A percentile compares a stretch with the other conserved stretches of the same genome.
Evolutionary conservation across 208 protist genomes (phyloP).

Genomic region (Trypanosomatidae sp.): DNA sequence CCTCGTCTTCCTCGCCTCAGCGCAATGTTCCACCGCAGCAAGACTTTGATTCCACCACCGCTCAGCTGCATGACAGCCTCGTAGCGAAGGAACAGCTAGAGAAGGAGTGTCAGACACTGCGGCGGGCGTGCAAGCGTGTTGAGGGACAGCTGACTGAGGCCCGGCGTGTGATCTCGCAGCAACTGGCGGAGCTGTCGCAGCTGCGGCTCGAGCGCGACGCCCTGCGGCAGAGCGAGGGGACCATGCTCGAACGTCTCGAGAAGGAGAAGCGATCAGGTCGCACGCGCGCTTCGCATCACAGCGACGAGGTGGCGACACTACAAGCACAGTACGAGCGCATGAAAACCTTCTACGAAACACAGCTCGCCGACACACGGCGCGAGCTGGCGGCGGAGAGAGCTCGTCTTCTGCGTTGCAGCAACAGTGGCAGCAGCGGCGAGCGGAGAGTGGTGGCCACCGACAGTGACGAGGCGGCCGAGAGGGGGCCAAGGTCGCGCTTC

Average conservation of each 20-base stretch:
- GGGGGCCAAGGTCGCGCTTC: not conserved
- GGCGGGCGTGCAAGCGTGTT: constrained; percentile 26
- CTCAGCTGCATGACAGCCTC: constrained; percentile 60
- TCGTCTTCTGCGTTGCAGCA: constrained; percentile 19
- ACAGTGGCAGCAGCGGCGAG: constrained; percentile 3
- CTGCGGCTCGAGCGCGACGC: constrained; percentile 44
- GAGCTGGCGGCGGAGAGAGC: constrained; percentile 56
- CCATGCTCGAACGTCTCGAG: constrained; percentile 50
- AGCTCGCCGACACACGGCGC: constrained; percentile 71
- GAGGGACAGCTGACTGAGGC: constrained; percentile 59
- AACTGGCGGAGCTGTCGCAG: constrained; percentile 64
- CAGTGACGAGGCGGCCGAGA: not conserved
- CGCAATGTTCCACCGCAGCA: constrained; percentile 6
- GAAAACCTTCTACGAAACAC: constrained; percentile 68
- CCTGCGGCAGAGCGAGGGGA: constrained; percentile 36
- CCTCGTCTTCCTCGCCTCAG: constrained; percentile 6
- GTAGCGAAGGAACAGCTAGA: constrained; percentile 58
- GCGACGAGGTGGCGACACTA: constrained; percentile 52
- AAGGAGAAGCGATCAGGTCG: constrained; percentile 39
- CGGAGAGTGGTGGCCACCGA: not conserved
- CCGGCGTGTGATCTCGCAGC: constrained; percentile 67
- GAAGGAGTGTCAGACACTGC: constrained; percentile 64
- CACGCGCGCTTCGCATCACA: constrained; percentile 42
- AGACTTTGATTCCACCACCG: constrained; percentile 21
- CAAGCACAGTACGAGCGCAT: constrained; percentile 66